Conservation (phyloP, 176 grass and related monocot genomes). For the Eleusine coracana region DNA sequence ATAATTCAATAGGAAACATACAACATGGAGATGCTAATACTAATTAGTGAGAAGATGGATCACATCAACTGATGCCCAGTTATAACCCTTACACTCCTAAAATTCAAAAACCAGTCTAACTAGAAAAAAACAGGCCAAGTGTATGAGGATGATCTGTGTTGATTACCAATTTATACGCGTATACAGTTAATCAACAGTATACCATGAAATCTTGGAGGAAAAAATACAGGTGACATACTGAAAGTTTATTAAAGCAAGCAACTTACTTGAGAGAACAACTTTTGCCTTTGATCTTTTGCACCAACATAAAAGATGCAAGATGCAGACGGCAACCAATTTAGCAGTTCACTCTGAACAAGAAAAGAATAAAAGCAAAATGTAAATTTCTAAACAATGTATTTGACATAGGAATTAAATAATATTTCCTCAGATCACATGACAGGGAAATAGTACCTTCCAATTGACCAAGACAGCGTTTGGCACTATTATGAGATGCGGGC, state of each 20-base stretch:
- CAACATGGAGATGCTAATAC: no score
- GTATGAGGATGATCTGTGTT: no score
- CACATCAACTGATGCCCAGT: no score
- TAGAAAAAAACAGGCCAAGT: not conserved
- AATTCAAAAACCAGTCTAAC: not conserved
- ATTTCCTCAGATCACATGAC: slow-evolving; percentile 25
- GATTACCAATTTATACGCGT: no score
- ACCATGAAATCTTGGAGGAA: not conserved
- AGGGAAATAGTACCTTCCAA: slow-evolving; percentile 83
- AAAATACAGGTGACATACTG: slow-evolving; percentile 2
- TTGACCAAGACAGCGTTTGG: slow-evolving; percentile 99
- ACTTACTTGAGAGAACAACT: slow-evolving; percentile 90
- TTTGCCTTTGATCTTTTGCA: slow-evolving; percentile 88
- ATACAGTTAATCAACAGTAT: not conserved
- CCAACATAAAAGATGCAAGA: slow-evolving; percentile 99
- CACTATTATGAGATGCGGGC: slow-evolving; percentile 98
- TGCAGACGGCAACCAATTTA: slow-evolving; percentile 91
- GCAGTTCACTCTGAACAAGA: slow-evolving; percentile 82
- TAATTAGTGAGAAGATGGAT: no score
- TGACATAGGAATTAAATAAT: not conserved
- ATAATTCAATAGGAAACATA: no score
- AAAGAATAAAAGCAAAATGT: slow-evolving; percentile 39
- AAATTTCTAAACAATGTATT: slow-evolving; percentile 26
- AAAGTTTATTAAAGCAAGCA: slow-evolving; percentile 4
- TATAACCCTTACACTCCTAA: no score